Base-by-base conservation (phyloP, 345 rosid genomes). In the Arabidopsis arenosa region DNA sequence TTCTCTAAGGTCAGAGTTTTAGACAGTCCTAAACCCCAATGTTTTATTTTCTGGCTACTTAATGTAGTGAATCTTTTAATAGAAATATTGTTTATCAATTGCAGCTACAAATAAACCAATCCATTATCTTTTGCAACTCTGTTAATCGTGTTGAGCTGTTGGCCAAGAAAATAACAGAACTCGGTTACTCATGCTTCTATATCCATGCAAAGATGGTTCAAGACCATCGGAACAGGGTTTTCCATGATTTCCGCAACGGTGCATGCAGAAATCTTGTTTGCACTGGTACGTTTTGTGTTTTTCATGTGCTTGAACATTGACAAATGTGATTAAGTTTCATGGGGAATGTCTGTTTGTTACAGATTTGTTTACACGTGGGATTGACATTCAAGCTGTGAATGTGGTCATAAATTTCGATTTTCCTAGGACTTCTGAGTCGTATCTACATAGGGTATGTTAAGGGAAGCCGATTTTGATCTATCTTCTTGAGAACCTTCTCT, bases 241-340 rank as follows among this genome's bases (percentile, higher is more conserved):
- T 94, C 82, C 98, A 94, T 81, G 97, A 94, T 70, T 94, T 94
- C 84, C 97, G 98, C 76, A 94, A 94, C 75, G 97, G 98, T 70
- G 98, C 98, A 75, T 92, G 98, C 86, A 86, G 97, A 84, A 95
- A 95, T 75, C 97, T 95, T 82, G 99, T 95, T 80, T 95, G 97
- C 66, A 95, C 99, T 68, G 99, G 99, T 95, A 77, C 55, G 84
- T 74, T 72, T 32, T 5, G 63, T 68, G 63, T 15, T 45, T 2
- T 44, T 51, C 39, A 4, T 5, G n/a, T 57, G 1, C 37, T 10
- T 45, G n/a, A 47, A 36, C 12, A n/a, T 13, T 8, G 54, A 49
- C 17, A 40, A 15, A 12, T 49, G 73, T 75, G 61, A 7, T 39
- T 68, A 51, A 23, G 26, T 70, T 45, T 63, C 28, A 53, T 5